phyloP scores from a whole-genome alignment of 1,139 yeast species.

The Scheffersomyces cryptocercus region DNA sequence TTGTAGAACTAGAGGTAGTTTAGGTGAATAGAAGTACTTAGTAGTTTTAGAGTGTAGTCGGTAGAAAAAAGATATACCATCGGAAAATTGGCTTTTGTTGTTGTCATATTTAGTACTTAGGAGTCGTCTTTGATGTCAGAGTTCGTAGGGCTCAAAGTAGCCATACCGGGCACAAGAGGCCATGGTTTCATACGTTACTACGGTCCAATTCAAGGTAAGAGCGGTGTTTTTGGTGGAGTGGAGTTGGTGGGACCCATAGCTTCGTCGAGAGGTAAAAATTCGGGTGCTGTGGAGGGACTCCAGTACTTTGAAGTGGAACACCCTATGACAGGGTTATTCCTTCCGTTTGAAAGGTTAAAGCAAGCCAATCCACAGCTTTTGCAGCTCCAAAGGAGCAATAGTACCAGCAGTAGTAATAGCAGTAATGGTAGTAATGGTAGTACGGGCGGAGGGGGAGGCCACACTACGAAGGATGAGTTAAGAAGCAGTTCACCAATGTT shows the following conservation, averaged over 20 bases:
- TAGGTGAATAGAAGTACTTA: no score
- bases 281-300: slow-evolving; percentile 46
- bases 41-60: no score
- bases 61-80: no score
- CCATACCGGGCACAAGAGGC: slow-evolving; percentile 48
- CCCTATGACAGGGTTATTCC: slow-evolving; percentile 73
- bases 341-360: slow-evolving; percentile 65
- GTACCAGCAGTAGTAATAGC: not conserved
- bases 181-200: slow-evolving; percentile 67
- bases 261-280: slow-evolving; percentile 45
- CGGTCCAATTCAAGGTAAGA: slow-evolving; percentile 73
- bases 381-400: not conserved
- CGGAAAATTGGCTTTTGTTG: no score
- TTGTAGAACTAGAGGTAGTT: no score
- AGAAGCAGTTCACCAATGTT: no score
- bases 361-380: slow-evolving; percentile 32
- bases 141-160: slow-evolving; percentile 34
- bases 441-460: not conserved
- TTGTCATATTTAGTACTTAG: no score
- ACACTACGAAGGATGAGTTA: no score
- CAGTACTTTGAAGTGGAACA: slow-evolving; percentile 50
- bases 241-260: slow-evolving; percentile 70
- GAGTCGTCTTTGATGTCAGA: slow-evolving; percentile 10
- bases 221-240: slow-evolving; percentile 84
- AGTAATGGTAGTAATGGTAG: not conserved